A percentile compares a stretch with the other conserved stretches of the same genome.
Conservation (phyloP, 805 yeast genomes). For the Myxozyma monticola region DNA sequence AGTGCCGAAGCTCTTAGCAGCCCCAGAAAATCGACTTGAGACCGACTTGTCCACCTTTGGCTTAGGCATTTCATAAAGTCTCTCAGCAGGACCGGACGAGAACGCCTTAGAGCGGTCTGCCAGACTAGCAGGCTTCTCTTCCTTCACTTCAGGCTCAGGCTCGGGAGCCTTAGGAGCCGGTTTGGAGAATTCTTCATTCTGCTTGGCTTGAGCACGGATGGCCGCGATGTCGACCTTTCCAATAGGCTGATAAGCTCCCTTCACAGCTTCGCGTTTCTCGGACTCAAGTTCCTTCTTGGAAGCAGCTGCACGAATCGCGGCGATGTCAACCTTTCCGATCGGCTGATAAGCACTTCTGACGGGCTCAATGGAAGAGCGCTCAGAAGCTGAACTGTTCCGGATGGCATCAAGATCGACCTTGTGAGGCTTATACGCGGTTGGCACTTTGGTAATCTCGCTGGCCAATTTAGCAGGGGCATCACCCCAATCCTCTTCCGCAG, state of each 20-base stretch:
- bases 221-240: slow-evolving; percentile 59
- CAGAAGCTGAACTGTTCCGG: slow-evolving; percentile 34
- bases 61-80: slow-evolving; percentile 63
- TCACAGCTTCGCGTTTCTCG: slow-evolving; percentile 36
- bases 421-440: slow-evolving; percentile 46
- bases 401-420: slow-evolving; percentile 40
- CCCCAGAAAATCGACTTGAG: slow-evolving; percentile 33
- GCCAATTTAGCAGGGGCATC: slow-evolving; percentile 46
- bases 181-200: slow-evolving; percentile 25
- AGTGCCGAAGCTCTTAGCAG: slow-evolving; percentile 39
- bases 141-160: slow-evolving; percentile 17
- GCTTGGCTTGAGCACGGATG: slow-evolving; percentile 41
- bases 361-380: slow-evolving; percentile 33
- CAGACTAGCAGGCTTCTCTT: slow-evolving; percentile 33
- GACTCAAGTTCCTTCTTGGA: slow-evolving; percentile 19
- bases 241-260: slow-evolving; percentile 58
- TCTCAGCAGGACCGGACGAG: slow-evolving; percentile 43
- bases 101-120: slow-evolving; percentile 40
- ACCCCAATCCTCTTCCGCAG: slow-evolving; percentile 68
- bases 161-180: slow-evolving; percentile 18
- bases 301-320: slow-evolving; percentile 44
- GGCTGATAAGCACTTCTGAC: slow-evolving; percentile 57
- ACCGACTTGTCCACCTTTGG: slow-evolving; percentile 52
- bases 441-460: slow-evolving; percentile 43
- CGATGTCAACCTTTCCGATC: slow-evolving; percentile 58